Evolutionary conservation across 1,284 basidiomycete genomes (phyloP), one percentile per base, ranked within the genome.

Genomic region (Mycena sp.): DNA sequence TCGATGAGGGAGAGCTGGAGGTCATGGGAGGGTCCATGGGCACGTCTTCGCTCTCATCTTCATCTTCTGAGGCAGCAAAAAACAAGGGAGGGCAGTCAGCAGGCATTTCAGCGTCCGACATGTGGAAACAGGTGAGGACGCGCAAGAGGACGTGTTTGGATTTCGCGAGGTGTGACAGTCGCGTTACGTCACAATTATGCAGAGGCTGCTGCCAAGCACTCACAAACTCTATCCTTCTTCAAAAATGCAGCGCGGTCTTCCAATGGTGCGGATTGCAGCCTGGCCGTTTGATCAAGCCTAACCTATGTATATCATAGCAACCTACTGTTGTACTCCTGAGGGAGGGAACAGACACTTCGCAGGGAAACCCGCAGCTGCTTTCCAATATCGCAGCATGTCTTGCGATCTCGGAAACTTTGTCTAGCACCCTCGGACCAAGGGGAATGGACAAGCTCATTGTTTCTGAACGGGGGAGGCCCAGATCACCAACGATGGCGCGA

Each of bases 371-470:
- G 11, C 97, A 99, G 80, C 82, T 99, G 54, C 86, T 99, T 48
- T 97, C 95, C 61, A 99, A 99, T 80, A 99, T 99, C 76, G 92
- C 93, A 19, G 96, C 96, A 78, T 98, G 96, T 80, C 87, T 96
- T 57, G 94, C 95, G 11, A 91, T 98, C 69, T 83, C 95, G 53
- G 88, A 94, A 73, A 98, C 94, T 1, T 87, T 98, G 61, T 88
- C 98, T 16, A 96, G 90, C 58, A 99, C 98, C 30, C 88, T 99
- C n/a, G 98, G 98, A 17, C 98, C 98, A 16, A 86, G 98, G 65
- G 98, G 98, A 65, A 99, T 99, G 96, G 97, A 99, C 81, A 99
- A 99, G 79, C 85, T 99, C 60, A 96, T 96, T 69, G 94, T 97
- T 2, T 90, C 90, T 68, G 91, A 94, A 69, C 89, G 95, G 61